These are phyloP conservation scores for Hamigera avellanea DNA, from an alignment of 495 filamentous ascomycete genomes.

Conservation along the genomic window DNA sequence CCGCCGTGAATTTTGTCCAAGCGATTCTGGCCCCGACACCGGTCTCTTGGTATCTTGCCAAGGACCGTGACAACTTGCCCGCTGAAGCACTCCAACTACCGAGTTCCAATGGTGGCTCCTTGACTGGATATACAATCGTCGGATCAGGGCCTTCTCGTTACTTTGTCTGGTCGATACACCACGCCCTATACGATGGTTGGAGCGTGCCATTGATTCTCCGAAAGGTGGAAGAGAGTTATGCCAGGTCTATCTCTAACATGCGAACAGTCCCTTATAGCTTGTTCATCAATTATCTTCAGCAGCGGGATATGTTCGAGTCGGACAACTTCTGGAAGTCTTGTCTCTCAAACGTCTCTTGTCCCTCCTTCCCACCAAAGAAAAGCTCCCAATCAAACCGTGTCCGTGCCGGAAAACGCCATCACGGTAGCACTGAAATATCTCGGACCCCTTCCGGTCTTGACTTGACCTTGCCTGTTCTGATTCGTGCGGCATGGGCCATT, in stretches of 20 bases:
- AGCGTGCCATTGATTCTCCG: slow-evolving; percentile 46
- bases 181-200: slow-evolving; percentile 65
- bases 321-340: slow-evolving; percentile 36
- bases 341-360: slow-evolving; percentile 14
- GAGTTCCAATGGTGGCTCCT: slow-evolving; percentile 40
- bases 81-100: slow-evolving; percentile 33
- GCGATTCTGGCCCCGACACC: slow-evolving; percentile 39
- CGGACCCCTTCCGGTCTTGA: slow-evolving; percentile 11
- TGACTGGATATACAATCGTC: slow-evolving; percentile 46
- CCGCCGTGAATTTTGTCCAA: slow-evolving; percentile 36
- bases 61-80: slow-evolving; percentile 15
- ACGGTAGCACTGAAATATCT: slow-evolving; percentile 13
- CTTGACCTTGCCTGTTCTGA: slow-evolving; percentile 35
- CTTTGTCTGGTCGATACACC: slow-evolving; percentile 56
- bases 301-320: slow-evolving; percentile 19
- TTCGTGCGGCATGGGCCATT: slow-evolving; percentile 44
- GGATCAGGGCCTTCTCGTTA: slow-evolving; percentile 17
- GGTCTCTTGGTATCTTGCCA: slow-evolving; percentile 33
- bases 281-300: slow-evolving; percentile 31
- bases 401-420: slow-evolving; percentile 21
- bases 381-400: slow-evolving; percentile 13
- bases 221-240: slow-evolving; percentile 39
- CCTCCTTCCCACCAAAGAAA: slow-evolving; percentile 20
- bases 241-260: not conserved
- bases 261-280: slow-evolving; percentile 20